A percentile compares a stretch with the other conserved stretches of the same genome.
Evolutionary conservation across 495 filamentous ascomycete genomes (phyloP).

Genomic region (Aspergillus affinis): DNA sequence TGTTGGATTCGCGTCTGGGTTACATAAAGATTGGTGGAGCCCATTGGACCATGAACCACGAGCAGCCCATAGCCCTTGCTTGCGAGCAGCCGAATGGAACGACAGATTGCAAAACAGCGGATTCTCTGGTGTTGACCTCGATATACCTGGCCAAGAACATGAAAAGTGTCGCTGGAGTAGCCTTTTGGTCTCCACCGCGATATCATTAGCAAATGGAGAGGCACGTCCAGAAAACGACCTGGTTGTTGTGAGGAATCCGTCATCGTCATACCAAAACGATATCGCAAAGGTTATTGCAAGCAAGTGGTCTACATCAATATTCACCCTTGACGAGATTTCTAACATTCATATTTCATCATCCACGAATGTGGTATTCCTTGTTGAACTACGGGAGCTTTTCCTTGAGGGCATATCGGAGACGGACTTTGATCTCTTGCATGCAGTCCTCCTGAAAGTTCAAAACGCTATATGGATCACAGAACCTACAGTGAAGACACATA

Average conservation of each 20-base stretch:
- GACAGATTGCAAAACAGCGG: neutral
- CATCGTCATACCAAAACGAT: neutral
- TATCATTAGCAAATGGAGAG: neutral
- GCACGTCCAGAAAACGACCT: neutral
- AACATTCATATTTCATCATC: neutral
- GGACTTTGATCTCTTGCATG: neutral
- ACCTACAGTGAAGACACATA: neutral
- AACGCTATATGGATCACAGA: neutral
- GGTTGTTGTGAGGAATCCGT: neutral
- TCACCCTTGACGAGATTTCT: neutral
- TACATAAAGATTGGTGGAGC: constrained; percentile 2
- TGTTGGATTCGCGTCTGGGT: constrained; percentile 2
- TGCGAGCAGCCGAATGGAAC: constrained; percentile 1
- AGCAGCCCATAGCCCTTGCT: neutral
- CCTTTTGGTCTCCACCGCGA: neutral
- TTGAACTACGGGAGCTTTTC: neutral
- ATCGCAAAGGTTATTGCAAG: neutral
- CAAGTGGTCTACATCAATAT: neutral
- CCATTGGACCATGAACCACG: neutral
- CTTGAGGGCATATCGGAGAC: constrained; percentile 1
- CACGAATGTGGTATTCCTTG: neutral
- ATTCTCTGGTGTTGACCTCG: constrained; percentile 1
- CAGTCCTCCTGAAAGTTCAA: neutral
- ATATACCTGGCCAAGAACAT: neutral
- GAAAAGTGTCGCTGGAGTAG: constrained; percentile 3